Evolutionary conservation across 2,329 filamentous ascomycete species (phyloP), one percentile per base, ranked within the genome.

Genomic region (Cercospora sp.): DNA sequence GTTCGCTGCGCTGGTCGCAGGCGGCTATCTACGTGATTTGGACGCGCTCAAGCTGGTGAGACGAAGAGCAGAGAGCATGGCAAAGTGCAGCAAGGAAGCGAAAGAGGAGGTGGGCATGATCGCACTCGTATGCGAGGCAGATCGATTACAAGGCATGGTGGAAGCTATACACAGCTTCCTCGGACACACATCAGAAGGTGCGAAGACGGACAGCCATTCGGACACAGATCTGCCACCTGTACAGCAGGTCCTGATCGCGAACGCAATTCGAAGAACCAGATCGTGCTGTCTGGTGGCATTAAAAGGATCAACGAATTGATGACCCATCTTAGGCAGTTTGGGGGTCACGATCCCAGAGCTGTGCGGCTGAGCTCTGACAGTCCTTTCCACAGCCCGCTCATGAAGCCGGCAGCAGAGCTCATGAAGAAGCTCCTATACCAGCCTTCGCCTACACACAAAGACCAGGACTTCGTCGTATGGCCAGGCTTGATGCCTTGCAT

Each of bases 261-360:
- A 98, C 80, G 89, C 81, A 98, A 98, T 82, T 92, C 90, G 79
- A 95, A 93, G 82, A 97, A 97, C 78, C 94, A 98, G 82, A 97
- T 98, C 75, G 94, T 97, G 62, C 84, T 98, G 63, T 95, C 91
- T 77, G 94, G 94, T 40, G 94, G 89, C 79, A 90, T 97, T 63
- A 89, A 90, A 74, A 86, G 89, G 73, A 97, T 97, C 79, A 89
- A 88, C 75, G 90, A 89, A 66, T 87, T 97, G 18, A 83, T 97
- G 63, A 89, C 91, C 10, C 93, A 97, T 78, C 85, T 98, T 67
- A 85, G 93, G 62, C 92, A 96, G 78, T 97, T 97, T 77, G 88
- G 92, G 9, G 94, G 94, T 10, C 93, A 97, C 78, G 94, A 97
- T 79, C 94, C 94, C 3, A 86, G 94, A 63, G 92, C 93, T 10